phyloP scores from a whole-genome alignment of 805 yeast species.

The Zygosaccharomyces siamensis region DNA sequence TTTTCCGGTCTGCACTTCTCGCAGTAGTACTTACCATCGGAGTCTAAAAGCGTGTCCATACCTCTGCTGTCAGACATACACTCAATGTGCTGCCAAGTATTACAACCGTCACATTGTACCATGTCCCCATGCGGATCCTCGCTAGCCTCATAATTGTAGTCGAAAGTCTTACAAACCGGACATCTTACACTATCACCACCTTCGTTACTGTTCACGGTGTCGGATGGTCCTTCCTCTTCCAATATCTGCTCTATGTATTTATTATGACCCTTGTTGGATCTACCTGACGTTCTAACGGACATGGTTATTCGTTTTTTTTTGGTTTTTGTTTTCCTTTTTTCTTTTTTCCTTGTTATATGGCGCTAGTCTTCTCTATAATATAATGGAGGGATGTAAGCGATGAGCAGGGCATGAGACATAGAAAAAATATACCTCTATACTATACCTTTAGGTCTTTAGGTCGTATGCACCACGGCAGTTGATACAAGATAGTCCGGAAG shows the following conservation, averaged over 20 bases:
- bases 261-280: conserved; percentile 42
- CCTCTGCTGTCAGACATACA: conserved; percentile 47
- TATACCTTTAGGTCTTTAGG: too few relatives aligned
- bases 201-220: conserved; percentile 24
- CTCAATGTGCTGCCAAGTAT: conserved; percentile 66
- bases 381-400: too few relatives aligned
- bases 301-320: conserved; percentile 7
- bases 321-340: neutral
- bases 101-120: conserved; percentile 63
- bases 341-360: neutral
- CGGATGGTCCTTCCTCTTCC: conserved; percentile 30
- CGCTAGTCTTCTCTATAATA: too few relatives aligned
- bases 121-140: conserved; percentile 49
- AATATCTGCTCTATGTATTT: conserved; percentile 27
- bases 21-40: conserved; percentile 51
- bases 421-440: too few relatives aligned
- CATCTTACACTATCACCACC: conserved; percentile 50
- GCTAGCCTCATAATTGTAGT: conserved; percentile 53
- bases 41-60: conserved; percentile 21
- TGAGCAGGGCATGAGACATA: too few relatives aligned
- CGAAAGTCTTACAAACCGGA: conserved; percentile 56
- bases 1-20: conserved; percentile 46
- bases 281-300: conserved; percentile 40
- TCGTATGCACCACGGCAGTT: too few relatives aligned
- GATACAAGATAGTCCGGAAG: too few relatives aligned